These are phyloP conservation scores for Leccinum pachyderme DNA, from an alignment of 1,284 basidiomycete genomes.

Conservation along the genomic window DNA sequence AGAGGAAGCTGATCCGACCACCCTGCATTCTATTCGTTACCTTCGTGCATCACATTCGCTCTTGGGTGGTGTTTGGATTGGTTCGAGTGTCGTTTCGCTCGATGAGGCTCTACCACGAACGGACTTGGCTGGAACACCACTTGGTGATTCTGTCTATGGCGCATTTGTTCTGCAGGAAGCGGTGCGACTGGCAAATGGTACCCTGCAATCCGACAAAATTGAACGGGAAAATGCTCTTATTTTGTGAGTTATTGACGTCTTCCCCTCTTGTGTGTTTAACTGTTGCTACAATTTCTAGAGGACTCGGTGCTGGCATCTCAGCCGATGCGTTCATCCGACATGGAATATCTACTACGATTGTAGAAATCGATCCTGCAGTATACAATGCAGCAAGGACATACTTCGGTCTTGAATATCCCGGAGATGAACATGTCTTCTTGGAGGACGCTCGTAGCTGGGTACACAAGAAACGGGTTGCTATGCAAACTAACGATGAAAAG, in stretches of 20 bases:
- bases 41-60: slow-evolving; percentile 86
- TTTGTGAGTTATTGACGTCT: slow-evolving; percentile 51
- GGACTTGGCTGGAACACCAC: slow-evolving; percentile 52
- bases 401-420: slow-evolving; percentile 72
- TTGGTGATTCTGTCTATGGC: slow-evolving; percentile 80
- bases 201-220: slow-evolving; percentile 33
- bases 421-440: slow-evolving; percentile 58
- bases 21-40: slow-evolving; percentile 65
- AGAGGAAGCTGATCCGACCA: slow-evolving; percentile 27
- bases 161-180: slow-evolving; percentile 87
- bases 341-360: slow-evolving; percentile 64
- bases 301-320: slow-evolving; percentile 81
- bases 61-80: slow-evolving; percentile 86
- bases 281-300: slow-evolving; percentile 45
- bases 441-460: slow-evolving; percentile 76
- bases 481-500: slow-evolving; percentile 32
- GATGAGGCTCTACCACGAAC: slow-evolving; percentile 40
- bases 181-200: slow-evolving; percentile 60
- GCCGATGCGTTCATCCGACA: slow-evolving; percentile 72
- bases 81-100: slow-evolving; percentile 44
- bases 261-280: neutral
- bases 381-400: slow-evolving; percentile 77
- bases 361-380: slow-evolving; percentile 87
- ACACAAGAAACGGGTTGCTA: slow-evolving; percentile 35
- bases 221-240: slow-evolving; percentile 57